A percentile compares a stretch with the other conserved stretches of the same genome.
phyloP scores from a whole-genome alignment of 495 filamentous ascomycete genomes.

The Talaromyces proteolyticus region DNA sequence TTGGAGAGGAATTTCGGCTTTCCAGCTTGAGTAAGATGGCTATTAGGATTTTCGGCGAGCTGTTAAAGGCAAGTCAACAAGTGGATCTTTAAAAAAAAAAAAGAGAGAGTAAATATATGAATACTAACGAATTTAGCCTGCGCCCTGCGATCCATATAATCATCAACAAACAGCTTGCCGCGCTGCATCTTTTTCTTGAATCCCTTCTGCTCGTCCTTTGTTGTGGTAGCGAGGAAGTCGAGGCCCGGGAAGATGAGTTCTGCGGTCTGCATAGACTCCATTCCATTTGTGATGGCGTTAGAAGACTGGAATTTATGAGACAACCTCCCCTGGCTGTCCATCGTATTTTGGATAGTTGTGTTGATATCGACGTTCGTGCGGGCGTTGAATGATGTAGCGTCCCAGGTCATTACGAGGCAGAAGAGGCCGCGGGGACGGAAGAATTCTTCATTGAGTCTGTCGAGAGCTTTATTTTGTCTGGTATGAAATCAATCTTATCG shows the following conservation, averaged over 20 bases:
- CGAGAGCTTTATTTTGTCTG: conserved; percentile 49
- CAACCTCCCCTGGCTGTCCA: background rate
- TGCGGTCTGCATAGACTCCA: conserved; percentile 45
- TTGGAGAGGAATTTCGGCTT: conserved; percentile 36
- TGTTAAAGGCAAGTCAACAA: conserved; percentile 1
- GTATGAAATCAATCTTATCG: too few species aligned
- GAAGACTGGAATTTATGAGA: conserved; percentile 26
- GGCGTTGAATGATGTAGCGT: conserved; percentile 10
- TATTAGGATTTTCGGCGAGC: conserved; percentile 20
- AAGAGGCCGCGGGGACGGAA: conserved; percentile 56
- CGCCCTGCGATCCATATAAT: conserved; percentile 48
- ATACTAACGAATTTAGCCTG: conserved; percentile 54
- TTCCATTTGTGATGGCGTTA: conserved; percentile 37
- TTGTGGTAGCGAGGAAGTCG: background rate
- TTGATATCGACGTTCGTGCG: conserved; percentile 6
- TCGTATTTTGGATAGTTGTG: conserved; percentile 3
- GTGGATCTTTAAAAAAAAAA: background rate
- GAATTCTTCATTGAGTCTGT: conserved; percentile 49
- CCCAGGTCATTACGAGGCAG: conserved; percentile 55
- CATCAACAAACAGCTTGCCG: conserved; percentile 5
- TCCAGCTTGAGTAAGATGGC: background rate
- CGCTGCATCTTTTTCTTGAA: conserved; percentile 1
- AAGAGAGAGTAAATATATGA: background rate
- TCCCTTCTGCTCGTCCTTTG: background rate
- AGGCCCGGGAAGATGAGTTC: conserved; percentile 51